Conservation (phyloP, 2,329 filamentous ascomycete genomes). For the Penicillium verrucosum region DNA sequence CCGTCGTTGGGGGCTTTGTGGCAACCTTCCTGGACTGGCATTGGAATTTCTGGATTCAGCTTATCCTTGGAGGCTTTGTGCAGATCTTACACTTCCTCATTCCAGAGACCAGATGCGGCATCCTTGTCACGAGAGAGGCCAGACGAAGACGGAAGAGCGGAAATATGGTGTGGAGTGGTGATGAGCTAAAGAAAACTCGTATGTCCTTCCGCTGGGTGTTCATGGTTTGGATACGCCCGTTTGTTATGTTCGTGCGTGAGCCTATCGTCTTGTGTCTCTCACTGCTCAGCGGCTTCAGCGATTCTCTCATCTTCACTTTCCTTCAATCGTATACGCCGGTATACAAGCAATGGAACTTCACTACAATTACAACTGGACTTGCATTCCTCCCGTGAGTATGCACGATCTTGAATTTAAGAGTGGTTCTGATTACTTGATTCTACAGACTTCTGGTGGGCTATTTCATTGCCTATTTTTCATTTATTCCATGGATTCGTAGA, state of each 20-base stretch:
- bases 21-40: conserved; percentile 50
- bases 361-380: conserved; percentile 47
- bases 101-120: conserved; percentile 58
- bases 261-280: conserved; percentile 62
- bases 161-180: conserved; percentile 66
- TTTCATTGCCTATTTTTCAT: conserved; percentile 54
- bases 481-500: conserved; percentile 52
- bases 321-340: conserved; percentile 61
- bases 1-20: conserved; percentile 54
- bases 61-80: conserved; percentile 55
- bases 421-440: not conserved
- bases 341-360: conserved; percentile 59
- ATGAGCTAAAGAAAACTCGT: conserved; percentile 61
- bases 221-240: conserved; percentile 58
- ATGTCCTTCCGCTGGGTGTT: conserved; percentile 57
- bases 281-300: conserved; percentile 62
- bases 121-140: conserved; percentile 58
- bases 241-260: conserved; percentile 62
- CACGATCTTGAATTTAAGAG: not conserved
- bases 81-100: conserved; percentile 50
- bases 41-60: conserved; percentile 64
- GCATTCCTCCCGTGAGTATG: conserved; percentile 51
- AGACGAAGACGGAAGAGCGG: conserved; percentile 55
- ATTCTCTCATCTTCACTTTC: conserved; percentile 65
- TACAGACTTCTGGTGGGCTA: conserved; percentile 54